A percentile compares a stretch with the other conserved stretches of the same genome.
Conservation (phyloP, 1,284 basidiomycete species). For the Marasmius oreades region DNA sequence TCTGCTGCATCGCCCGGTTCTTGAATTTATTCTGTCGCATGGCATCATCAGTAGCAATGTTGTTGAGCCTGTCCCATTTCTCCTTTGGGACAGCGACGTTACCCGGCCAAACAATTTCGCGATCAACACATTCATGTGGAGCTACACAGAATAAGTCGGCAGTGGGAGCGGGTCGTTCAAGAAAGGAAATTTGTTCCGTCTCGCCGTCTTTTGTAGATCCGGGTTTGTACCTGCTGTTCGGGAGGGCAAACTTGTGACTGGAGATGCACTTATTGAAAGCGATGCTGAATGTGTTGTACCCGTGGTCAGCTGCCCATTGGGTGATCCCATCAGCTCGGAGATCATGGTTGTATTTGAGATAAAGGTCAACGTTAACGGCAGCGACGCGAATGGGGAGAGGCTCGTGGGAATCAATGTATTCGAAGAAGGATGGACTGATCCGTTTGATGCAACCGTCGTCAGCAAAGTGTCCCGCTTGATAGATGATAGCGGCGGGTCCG, state of each 20-base stretch:
- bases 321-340: neutral
- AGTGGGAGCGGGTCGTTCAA: neutral
- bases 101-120: neutral
- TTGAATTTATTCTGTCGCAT: neutral
- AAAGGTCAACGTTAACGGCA: neutral
- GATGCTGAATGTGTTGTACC: neutral
- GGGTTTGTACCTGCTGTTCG: no score
- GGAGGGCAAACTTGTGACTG: neutral
- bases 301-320: neutral
- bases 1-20: neutral
- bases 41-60: neutral
- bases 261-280: neutral
- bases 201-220: no score
- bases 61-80: neutral
- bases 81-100: neutral
- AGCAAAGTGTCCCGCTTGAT: no score
- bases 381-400: neutral
- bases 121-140: neutral
- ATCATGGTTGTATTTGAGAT: neutral
- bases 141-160: neutral
- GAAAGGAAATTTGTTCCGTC: neutral
- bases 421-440: neutral
- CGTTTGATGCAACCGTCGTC: neutral
- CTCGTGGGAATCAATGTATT: neutral
- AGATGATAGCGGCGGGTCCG: no score